Base-by-base conservation (phyloP, 1,284 basidiomycete species). In the Apiotrichum porosum region DNA sequence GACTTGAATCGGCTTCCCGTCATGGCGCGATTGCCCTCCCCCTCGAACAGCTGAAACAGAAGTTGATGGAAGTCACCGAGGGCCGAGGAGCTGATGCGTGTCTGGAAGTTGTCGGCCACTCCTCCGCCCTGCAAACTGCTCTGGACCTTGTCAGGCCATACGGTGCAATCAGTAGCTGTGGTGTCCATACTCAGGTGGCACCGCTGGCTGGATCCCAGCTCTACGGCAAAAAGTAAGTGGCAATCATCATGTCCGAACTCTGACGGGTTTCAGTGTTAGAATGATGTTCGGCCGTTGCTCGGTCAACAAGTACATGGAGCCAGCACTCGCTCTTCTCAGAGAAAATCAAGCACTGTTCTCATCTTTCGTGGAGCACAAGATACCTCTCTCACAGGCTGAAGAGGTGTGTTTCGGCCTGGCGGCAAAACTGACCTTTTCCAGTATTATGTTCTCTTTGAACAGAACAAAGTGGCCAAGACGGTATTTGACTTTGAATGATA, bases 81-180 rank as follows among this genome's bases (percentile, higher is more conserved):
- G 75, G 74, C 1, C 58, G 71, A 17, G 77, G 76, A 1, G 74
- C 76, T 0, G 76, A 78, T 51, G 75, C 61, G 24, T 61, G 65
- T 2, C 64, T 73, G 24, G 71, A 93, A 81, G 80, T 89, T 26
- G 91, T 94, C 10, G 89, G 91, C 8, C 83, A 85, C 57, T 78
- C 78, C 40, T 76, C 77, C 35, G 88, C 88, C 0, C 72, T 92
- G 18, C 75, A 77, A 14, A 77, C 86, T 15, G 81, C 86, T 1
- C 84, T 89, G 60, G 79, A 85, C 15, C 76, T 93, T 33, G 83
- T 89, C 28, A 79, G 86, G 28, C 82, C 86, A 2, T 90, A 86
- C 61, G 90, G 89, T 6, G 82, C 83, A 13, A 82, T 93, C 51
- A 79, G 79, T 26, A 87, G 84, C 6, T 85, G 88, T 17, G 89